Conservation (phyloP, 768 basidiomycete genomes). For the Dioszegia hungarica region DNA sequence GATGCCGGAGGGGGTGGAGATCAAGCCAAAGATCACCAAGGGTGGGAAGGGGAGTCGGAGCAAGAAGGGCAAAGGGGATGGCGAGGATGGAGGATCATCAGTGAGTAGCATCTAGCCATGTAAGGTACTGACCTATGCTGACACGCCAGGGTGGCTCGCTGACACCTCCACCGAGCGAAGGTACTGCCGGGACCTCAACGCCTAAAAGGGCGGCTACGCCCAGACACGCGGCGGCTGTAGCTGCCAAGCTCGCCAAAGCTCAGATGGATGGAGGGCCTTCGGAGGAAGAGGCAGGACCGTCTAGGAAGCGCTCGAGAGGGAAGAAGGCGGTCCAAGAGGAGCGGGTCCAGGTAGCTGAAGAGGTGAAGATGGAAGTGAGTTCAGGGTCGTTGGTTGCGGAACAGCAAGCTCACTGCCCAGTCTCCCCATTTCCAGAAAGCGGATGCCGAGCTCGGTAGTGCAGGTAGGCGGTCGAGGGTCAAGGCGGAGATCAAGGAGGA, state of each 20-base stretch:
- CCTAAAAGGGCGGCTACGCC: constrained; percentile 11
- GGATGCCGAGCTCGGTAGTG: too few species aligned
- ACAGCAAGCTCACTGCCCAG: not conserved
- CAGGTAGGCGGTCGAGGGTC: not conserved
- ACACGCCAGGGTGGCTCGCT: not conserved
- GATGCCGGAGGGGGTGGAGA: constrained; percentile 45
- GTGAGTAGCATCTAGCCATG: not conserved
- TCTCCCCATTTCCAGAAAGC: not conserved
- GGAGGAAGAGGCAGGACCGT: not conserved
- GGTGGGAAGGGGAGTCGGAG: constrained; percentile 28
- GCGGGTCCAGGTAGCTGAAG: not conserved
- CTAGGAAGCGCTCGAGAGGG: not conserved
- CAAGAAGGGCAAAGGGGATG: constrained; percentile 13
- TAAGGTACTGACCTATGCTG: not conserved
- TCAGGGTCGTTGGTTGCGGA: too few species aligned
- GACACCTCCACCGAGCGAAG: not conserved
- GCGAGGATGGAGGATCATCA: not conserved
- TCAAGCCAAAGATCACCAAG: constrained; percentile 40
- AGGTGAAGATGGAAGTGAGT: not conserved
- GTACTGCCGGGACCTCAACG: not conserved
- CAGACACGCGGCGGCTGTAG: constrained; percentile 16
- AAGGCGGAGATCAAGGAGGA: not conserved
- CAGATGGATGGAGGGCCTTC: constrained; percentile 3
- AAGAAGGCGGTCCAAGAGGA: not conserved
- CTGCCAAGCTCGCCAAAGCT: constrained; percentile 3